Evolutionary conservation across 495 filamentous ascomycete genomes (phyloP), one percentile per base, ranked within the genome.

Genomic region (Xylaria telfairii): DNA sequence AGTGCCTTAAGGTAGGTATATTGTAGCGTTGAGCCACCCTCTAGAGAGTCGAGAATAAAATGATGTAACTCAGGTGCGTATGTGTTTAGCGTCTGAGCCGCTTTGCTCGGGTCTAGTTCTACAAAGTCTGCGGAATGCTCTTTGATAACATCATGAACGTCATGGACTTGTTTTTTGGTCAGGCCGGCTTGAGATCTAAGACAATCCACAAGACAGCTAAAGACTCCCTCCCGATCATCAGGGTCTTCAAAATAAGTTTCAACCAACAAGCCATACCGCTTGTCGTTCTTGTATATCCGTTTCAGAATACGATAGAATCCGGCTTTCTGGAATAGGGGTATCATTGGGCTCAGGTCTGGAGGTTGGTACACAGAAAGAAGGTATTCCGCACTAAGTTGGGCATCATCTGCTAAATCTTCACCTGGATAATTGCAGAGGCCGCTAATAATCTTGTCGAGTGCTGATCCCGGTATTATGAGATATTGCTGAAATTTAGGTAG

Each of bases 401-500:
- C 97, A 79, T 98, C 96, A 56, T 97, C 95, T 24, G 92, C 91
- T 75, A 98, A 86, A 68, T 96, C 94, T 44, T 85, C 83, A 8
- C 88, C 89, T 2, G 96, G 93, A 73, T 92, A 96, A 70, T 90
- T 86, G 82, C 96, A 99, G 44, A 99, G 84, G 8, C 93, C 92
- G 10, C 88, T 83, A 51, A 99, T 84, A 46, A 97, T 90, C 54
- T 90, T 90, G 73, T 95, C 91, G 1, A 98, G 85, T 10, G 91
- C 91, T 9, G 92, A 92, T 61, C 94, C 96, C 0, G 96, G 90
- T 68, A 99, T 88, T 41, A 97, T 86, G 73, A 99, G 92, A 75
- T 97, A 97, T 78, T 98, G 95, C 6, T 93, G 94, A 77, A 97
- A 99, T 80, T 98, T 99, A 2, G 96, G 93, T 19, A 98, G 86